Evolutionary conservation across 1,139 yeast species (phyloP).

Genomic region (Eremothecium gossypii): DNA sequence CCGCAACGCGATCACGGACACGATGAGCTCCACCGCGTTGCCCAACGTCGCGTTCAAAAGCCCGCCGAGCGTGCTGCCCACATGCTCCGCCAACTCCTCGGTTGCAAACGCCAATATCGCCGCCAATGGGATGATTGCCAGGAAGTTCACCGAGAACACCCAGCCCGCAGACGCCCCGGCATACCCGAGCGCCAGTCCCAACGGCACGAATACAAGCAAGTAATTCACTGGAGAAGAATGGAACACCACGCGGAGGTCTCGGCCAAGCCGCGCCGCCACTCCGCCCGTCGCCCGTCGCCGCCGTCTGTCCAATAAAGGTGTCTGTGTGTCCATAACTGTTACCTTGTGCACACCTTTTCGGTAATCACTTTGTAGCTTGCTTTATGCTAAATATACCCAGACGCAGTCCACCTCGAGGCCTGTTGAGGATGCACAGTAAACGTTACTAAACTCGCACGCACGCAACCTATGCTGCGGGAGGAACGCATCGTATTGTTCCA

Average conservation of each 20-base stretch:
- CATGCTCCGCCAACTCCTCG: conserved; percentile 78
- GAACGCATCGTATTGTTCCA: too few species aligned
- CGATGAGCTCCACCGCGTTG: conserved; percentile 88
- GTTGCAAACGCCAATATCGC: conserved; percentile 85
- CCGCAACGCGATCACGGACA: conserved; percentile 77
- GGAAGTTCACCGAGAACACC: conserved; percentile 66
- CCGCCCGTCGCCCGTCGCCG: too few species aligned
- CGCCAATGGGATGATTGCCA: conserved; percentile 90
- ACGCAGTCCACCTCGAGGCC: too few species aligned
- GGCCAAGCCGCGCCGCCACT: too few species aligned
- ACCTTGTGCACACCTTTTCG: too few species aligned
- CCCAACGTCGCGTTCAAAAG: conserved; percentile 93
- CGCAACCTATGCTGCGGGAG: too few species aligned
- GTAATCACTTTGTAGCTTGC: too few species aligned
- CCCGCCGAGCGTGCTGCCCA: conserved; percentile 87
- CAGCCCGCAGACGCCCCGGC: conserved; percentile 42
- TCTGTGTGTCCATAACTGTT: too few species aligned
- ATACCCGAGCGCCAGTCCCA: conserved; percentile 68
- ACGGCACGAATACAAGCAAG: conserved; percentile 71
- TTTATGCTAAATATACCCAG: too few species aligned
- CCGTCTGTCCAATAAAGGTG: too few species aligned
- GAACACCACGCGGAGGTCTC: conserved; percentile 29
- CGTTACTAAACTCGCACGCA: too few species aligned
- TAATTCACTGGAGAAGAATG: conserved; percentile 69
- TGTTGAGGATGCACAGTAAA: too few species aligned